Conservation (phyloP, 1,139 yeast species). For the Candida freyschussii region DNA sequence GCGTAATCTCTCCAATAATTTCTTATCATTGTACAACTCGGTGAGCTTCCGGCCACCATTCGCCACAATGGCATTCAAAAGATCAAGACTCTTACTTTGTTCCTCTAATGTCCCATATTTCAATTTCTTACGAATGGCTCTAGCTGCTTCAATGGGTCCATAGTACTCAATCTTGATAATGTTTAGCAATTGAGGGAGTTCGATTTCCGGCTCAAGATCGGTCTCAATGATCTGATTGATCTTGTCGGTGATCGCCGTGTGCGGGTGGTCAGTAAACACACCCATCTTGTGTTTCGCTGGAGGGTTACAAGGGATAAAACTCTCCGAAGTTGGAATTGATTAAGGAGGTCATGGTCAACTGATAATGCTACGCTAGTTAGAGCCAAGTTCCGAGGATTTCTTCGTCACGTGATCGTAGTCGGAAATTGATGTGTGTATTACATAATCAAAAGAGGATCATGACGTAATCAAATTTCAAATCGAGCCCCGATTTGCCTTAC, state of each 20-base stretch:
- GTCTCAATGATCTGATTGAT: constrained; percentile 42
- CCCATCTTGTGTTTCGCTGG: constrained; percentile 44
- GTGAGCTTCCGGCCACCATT: constrained; percentile 55
- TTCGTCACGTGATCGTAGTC: too few species aligned
- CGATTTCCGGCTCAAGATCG: constrained; percentile 38
- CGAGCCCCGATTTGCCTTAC: too few species aligned
- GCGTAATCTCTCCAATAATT: constrained; percentile 61
- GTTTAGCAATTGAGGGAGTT: constrained; percentile 31
- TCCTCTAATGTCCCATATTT: constrained; percentile 71
- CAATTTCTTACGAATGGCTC: constrained; percentile 81
- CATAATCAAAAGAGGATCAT: too few species aligned
- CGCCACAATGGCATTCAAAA: constrained; percentile 70
- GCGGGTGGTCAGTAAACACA: constrained; percentile 44
- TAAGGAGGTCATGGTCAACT: too few species aligned
- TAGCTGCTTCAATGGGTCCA: constrained; percentile 76
- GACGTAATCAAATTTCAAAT: too few species aligned
- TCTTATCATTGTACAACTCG: constrained; percentile 62
- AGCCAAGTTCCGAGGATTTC: too few species aligned
- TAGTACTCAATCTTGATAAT: constrained; percentile 28
- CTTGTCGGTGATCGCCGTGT: constrained; percentile 51
- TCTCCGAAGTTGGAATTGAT: too few species aligned
- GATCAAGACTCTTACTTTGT: constrained; percentile 60
- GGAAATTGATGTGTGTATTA: too few species aligned
- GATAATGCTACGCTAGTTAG: too few species aligned
- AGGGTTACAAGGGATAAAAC: too few species aligned